phyloP scores from a whole-genome alignment of 768 basidiomycete genomes.

The Mycena kentingensis region DNA sequence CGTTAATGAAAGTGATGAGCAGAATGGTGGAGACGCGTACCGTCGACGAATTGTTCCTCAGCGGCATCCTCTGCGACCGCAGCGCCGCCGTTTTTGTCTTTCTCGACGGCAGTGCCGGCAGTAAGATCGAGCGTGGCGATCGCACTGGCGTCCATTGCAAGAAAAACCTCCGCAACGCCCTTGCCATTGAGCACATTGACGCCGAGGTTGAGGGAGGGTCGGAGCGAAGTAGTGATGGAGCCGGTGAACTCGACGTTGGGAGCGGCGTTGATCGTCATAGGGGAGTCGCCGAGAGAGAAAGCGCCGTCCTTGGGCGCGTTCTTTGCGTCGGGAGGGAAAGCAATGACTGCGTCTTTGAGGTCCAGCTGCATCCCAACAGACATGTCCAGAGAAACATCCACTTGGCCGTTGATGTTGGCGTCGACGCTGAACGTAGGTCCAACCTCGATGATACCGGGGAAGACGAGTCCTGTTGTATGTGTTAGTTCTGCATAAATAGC shows the following conservation, averaged over 20 bases:
- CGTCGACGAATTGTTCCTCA: background rate
- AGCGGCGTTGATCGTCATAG: constrained; percentile 25
- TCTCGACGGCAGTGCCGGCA: background rate
- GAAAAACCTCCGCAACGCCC: constrained; percentile 10
- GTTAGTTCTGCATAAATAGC: too few relatives aligned
- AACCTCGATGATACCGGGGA: constrained; percentile 20
- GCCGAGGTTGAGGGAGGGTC: constrained; percentile 29
- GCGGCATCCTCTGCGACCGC: too few relatives aligned
- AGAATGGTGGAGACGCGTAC: too few relatives aligned
- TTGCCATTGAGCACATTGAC: constrained; percentile 21
- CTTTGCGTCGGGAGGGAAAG: background rate
- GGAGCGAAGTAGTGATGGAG: constrained; percentile 30
- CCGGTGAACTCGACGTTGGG: constrained; percentile 27
- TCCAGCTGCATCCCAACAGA: constrained; percentile 25
- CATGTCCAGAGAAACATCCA: constrained; percentile 26
- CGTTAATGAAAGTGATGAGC: too few relatives aligned
- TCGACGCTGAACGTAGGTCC: background rate
- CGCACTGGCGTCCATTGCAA: constrained; percentile 27
- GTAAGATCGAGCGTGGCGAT: constrained; percentile 22
- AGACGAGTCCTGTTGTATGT: too few relatives aligned
- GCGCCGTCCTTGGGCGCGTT: background rate
- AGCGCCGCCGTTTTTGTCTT: background rate
- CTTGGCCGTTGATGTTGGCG: background rate
- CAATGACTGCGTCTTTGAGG: constrained; percentile 15
- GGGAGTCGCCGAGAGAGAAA: constrained; percentile 7